A percentile compares a stretch with the other conserved stretches of the same genome.
phyloP scores from a whole-genome alignment of 441 rosid species.

The Syzygium syzygioides region DNA sequence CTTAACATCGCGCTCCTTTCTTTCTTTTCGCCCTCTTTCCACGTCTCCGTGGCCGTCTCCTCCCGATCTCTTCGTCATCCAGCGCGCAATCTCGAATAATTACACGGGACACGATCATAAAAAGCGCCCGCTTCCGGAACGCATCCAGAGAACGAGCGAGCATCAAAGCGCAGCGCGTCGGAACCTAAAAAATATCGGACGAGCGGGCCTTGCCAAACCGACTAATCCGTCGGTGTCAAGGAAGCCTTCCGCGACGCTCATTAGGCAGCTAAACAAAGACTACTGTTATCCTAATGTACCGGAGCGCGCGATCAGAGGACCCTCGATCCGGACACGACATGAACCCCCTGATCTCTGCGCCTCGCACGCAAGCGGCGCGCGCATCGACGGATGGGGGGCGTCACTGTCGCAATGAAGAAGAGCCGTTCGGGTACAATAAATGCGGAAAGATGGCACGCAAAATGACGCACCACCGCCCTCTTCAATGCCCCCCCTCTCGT shows the following conservation, averaged over 20 bases:
- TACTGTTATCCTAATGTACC: not conserved
- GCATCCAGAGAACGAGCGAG: fast-evolving
- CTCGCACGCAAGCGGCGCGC: not conserved
- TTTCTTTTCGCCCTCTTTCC: too few relatives aligned
- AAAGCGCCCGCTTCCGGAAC: fast-evolving
- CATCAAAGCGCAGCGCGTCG: not conserved
- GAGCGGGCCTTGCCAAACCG: not conserved
- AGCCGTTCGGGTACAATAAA: not conserved
- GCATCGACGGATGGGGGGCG: fast-evolving
- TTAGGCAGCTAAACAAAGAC: not conserved
- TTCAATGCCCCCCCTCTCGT: not conserved
- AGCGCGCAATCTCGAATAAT: fast-evolving
- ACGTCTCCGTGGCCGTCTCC: fast-evolving
- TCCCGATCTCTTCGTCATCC: not conserved
- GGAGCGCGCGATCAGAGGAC: not conserved
- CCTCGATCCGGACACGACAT: too few relatives aligned
- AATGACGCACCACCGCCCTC: not conserved
- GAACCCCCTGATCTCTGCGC: too few relatives aligned
- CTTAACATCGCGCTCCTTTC: not conserved
- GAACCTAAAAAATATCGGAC: fast-evolving
- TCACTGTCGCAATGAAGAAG: not conserved
- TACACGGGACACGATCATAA: fast-evolving
- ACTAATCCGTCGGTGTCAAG: not conserved
- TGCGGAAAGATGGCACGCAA: not conserved
- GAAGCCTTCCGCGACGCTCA: not conserved